Evolutionary conservation across 2,329 filamentous ascomycete species (phyloP).

Genomic region (Arthroderma sp.): DNA sequence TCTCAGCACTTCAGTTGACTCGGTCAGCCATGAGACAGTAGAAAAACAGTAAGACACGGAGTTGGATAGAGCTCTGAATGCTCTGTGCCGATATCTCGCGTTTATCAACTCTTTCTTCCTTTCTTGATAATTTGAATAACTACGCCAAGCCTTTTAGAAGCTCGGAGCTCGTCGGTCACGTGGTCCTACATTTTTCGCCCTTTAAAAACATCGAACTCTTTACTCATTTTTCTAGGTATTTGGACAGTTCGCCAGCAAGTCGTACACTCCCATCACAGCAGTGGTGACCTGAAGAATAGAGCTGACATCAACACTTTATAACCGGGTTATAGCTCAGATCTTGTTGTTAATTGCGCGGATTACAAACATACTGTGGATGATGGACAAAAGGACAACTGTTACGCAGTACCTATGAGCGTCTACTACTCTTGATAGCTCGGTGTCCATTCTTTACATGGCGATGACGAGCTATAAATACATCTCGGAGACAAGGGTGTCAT

Average conservation of each 20-base stretch:
- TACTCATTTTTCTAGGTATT: too few species aligned
- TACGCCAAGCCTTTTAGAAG: slow-evolving; percentile 4
- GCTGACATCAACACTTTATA: neutral
- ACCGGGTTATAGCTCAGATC: neutral
- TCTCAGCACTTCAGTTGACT: neutral
- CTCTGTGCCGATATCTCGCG: neutral
- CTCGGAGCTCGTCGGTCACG: neutral
- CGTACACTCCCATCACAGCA: too few species aligned
- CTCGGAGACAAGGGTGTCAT: neutral
- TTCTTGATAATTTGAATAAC: slow-evolving; percentile 8
- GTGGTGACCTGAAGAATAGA: neutral
- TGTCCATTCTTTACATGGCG: neutral
- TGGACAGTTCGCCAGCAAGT: too few species aligned
- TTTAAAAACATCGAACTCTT: neutral
- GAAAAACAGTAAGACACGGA: neutral
- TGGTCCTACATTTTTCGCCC: neutral
- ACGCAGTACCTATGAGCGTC: too few species aligned
- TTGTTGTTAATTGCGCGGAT: too few species aligned
- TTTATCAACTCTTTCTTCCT: neutral
- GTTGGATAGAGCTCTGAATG: neutral
- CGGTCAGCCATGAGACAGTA: neutral
- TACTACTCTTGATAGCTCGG: too few species aligned
- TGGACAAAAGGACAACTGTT: too few species aligned
- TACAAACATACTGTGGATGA: too few species aligned
- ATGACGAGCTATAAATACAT: neutral